These are phyloP conservation scores for Thinopyrum elongatum DNA, from an alignment of 176 grass and related monocot species.

Conservation along the genomic window DNA sequence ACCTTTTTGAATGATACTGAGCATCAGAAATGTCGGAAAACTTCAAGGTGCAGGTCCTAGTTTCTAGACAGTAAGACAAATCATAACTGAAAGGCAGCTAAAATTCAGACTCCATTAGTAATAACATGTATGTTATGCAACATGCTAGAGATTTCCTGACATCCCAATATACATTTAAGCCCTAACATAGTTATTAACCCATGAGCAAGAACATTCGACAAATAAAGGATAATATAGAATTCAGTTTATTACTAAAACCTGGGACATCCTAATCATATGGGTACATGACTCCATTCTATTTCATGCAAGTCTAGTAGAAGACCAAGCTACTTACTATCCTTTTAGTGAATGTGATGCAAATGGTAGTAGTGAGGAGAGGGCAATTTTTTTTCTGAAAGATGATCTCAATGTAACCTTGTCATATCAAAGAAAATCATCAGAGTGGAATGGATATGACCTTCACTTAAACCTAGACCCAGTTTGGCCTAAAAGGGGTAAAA, in stretches of 20 bases:
- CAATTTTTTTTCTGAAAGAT: background rate
- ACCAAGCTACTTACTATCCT: background rate
- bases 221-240: background rate
- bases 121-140: background rate
- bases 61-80: background rate
- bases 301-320: background rate
- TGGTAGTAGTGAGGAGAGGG: background rate
- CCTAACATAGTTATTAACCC: background rate
- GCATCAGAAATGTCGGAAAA: background rate
- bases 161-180: background rate
- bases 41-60: background rate
- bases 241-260: background rate
- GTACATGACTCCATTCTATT: too few species aligned
- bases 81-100: background rate
- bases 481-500: background rate
- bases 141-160: background rate
- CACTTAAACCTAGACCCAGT: background rate
- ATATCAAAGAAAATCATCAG: background rate
- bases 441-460: background rate
- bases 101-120: conserved; percentile 4
- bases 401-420: background rate
- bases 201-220: background rate
- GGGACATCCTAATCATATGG: background rate
- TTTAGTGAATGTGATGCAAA: background rate
- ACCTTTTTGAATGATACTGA: background rate